Evolutionary conservation across 1,139 yeast genomes (phyloP).

Genomic region (Geotrichum cucujoidarum): DNA sequence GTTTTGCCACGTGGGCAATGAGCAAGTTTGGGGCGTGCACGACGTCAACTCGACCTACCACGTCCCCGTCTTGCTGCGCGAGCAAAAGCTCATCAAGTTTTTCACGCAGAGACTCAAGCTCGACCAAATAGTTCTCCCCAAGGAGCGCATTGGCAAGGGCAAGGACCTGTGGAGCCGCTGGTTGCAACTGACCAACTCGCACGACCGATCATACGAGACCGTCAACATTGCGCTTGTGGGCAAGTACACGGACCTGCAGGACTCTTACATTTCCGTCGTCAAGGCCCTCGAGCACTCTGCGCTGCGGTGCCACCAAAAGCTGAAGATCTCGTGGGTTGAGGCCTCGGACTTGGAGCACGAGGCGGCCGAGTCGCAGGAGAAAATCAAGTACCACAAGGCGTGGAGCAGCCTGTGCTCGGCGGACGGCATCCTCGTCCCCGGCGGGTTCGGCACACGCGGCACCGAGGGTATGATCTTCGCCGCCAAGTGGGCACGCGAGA

Average conservation of each 20-base stretch:
- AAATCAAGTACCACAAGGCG: conserved; percentile 83
- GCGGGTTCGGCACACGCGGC: conserved; percentile 97
- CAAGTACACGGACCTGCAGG: conserved; percentile 92
- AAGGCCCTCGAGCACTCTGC: conserved; percentile 94
- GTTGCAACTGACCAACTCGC: conserved; percentile 69
- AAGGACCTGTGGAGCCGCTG: conserved; percentile 66
- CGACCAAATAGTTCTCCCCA: conserved; percentile 45
- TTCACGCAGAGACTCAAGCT: conserved; percentile 65
- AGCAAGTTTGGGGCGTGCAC: conserved; percentile 94
- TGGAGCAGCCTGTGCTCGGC: conserved; percentile 94
- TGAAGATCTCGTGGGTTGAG: conserved; percentile 94
- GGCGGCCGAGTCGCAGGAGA: conserved; percentile 50
- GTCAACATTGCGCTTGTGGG: conserved; percentile 96
- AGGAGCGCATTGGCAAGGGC: conserved; percentile 60
- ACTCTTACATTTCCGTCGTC: conserved; percentile 89
- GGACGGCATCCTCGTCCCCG: conserved; percentile 96
- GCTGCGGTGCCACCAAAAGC: conserved; percentile 77
- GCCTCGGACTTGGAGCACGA: conserved; percentile 82
- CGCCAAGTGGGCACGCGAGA: conserved; percentile 96
- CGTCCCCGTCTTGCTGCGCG: conserved; percentile 84
- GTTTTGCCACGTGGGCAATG: conserved; percentile 98
- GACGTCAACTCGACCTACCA: conserved; percentile 97
- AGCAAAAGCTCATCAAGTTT: conserved; percentile 78
- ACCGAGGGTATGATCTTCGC: conserved; percentile 98
- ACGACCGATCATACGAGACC: conserved; percentile 76